Evolutionary conservation across 75 land plant species (phyloP).

Genomic region (Selaginella moellendorffii): DNA sequence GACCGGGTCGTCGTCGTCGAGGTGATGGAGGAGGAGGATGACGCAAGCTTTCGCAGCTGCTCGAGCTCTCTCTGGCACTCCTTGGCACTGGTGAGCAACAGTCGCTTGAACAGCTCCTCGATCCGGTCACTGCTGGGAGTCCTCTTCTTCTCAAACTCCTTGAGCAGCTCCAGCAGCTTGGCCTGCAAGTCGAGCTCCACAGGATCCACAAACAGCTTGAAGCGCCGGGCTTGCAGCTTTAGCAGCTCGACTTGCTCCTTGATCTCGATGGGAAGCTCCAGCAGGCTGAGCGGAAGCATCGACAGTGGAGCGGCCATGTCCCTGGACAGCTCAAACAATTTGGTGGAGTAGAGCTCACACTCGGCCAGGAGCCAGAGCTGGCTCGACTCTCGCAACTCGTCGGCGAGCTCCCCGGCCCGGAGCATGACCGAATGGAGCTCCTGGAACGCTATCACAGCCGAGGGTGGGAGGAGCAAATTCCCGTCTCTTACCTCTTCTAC

Average conservation of each 20-base stretch:
- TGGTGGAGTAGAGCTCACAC: slow-evolving; percentile 17
- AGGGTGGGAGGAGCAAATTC: slow-evolving; percentile 22
- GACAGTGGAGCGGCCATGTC: slow-evolving; percentile 46
- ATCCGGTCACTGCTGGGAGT: slow-evolving; percentile 34
- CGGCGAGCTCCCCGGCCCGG: slow-evolving; percentile 27
- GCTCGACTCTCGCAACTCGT: slow-evolving; percentile 39
- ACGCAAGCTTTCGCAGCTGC: slow-evolving; percentile 32
- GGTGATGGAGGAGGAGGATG: too few relatives aligned
- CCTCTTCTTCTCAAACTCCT: slow-evolving; percentile 36
- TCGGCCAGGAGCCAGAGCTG: slow-evolving; percentile 38
- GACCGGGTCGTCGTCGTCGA: slow-evolving; percentile 13
- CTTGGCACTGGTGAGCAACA: slow-evolving; percentile 30
- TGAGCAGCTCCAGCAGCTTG: slow-evolving; percentile 33
- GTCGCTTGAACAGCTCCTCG: slow-evolving; percentile 24
- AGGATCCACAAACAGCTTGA: slow-evolving; percentile 27
- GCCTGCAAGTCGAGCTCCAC: slow-evolving; percentile 25
- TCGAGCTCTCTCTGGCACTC: slow-evolving; percentile 57
- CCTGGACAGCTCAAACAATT: slow-evolving; percentile 34
- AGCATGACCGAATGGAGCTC: slow-evolving; percentile 51
- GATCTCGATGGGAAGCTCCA: slow-evolving; percentile 38
- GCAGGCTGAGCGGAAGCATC: slow-evolving; percentile 31
- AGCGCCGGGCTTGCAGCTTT: slow-evolving; percentile 30
- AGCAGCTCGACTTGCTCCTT: slow-evolving; percentile 43
- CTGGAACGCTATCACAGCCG: slow-evolving; percentile 40
- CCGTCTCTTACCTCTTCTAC: slow-evolving; percentile 36